phyloP scores from a whole-genome alignment of 75 land plant genomes.

The Selaginella tamariscina region DNA sequence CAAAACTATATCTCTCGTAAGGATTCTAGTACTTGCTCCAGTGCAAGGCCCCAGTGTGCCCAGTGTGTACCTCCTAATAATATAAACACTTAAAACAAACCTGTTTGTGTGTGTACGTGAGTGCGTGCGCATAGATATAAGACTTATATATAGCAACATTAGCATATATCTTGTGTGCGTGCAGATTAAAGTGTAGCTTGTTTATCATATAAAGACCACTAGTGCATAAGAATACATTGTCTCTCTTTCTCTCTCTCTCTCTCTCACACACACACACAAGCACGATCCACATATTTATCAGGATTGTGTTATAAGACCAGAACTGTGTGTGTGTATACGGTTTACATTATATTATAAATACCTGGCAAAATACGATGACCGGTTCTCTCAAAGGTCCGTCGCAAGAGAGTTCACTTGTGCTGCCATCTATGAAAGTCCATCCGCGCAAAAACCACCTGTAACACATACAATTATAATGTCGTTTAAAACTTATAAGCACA shows the following conservation, averaged over 20 bases:
- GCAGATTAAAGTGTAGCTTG: background rate
- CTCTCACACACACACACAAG: too few species aligned
- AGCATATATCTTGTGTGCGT: background rate
- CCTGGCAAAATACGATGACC: slow-evolving; percentile 79
- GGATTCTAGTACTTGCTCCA: slow-evolving; percentile 81
- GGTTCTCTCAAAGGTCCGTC: slow-evolving; percentile 97
- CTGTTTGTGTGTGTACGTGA: background rate
- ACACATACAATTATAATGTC: slow-evolving; percentile 6
- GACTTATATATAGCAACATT: background rate
- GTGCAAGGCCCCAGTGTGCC: slow-evolving; percentile 84
- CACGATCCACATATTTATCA: too few species aligned
- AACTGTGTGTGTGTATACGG: background rate
- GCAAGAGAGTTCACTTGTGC: slow-evolving; percentile 95
- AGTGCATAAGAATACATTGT: background rate
- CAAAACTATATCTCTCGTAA: too few species aligned
- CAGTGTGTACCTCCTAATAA: slow-evolving; percentile 84
- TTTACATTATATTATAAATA: slow-evolving; percentile 9
- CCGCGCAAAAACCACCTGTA: slow-evolving; percentile 91
- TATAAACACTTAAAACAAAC: background rate
- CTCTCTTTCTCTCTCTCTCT: background rate
- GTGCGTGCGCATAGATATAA: background rate
- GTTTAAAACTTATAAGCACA: too few species aligned
- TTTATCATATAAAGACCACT: background rate
- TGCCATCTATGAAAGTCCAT: slow-evolving; percentile 98
- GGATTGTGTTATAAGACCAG: background rate